A percentile compares a stretch with the other conserved stretches of the same genome.
phyloP scores from a whole-genome alignment of 495 filamentous ascomycete species.

The Hypoxylon intermedium region DNA sequence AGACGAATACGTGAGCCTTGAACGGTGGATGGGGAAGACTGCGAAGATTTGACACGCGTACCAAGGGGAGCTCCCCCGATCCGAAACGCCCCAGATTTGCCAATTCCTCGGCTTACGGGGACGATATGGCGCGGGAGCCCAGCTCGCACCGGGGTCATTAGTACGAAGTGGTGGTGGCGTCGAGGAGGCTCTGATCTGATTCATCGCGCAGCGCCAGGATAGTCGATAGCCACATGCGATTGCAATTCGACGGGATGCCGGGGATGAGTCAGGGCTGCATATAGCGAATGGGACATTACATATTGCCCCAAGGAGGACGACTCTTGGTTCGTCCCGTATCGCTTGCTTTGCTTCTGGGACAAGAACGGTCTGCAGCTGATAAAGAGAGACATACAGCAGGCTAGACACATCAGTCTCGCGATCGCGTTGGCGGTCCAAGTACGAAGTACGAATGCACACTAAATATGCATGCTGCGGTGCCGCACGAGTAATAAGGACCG shows the following conservation, averaged over 20 bases:
- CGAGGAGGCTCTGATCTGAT: slow-evolving; percentile 28
- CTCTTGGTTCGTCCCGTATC: slow-evolving; percentile 8
- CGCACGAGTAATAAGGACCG: slow-evolving; percentile 30
- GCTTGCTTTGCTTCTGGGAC: slow-evolving; percentile 19
- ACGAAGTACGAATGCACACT: no score
- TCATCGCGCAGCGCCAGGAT: slow-evolving; percentile 26
- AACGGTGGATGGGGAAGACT: background rate
- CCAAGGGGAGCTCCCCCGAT: slow-evolving; percentile 10
- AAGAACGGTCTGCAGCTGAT: slow-evolving; percentile 19
- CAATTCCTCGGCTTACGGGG: slow-evolving; percentile 19
- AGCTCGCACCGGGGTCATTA: slow-evolving; percentile 6
- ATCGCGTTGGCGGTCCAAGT: slow-evolving; percentile 40
- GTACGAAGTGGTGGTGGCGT: slow-evolving; percentile 22
- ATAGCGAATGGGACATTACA: slow-evolving; percentile 36
- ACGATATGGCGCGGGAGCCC: slow-evolving; percentile 7
- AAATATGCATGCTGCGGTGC: slow-evolving; percentile 27
- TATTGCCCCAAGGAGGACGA: slow-evolving; percentile 16
- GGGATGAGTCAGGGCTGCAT: slow-evolving; percentile 36
- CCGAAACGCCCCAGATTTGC: background rate
- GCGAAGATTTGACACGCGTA: slow-evolving; percentile 18
- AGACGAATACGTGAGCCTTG: slow-evolving; percentile 12
- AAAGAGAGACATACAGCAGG: slow-evolving; percentile 35
- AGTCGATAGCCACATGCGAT: slow-evolving; percentile 26
- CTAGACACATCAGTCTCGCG: slow-evolving; percentile 44
- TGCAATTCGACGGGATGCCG: slow-evolving; percentile 17